Base-by-base conservation (phyloP, 2,329 filamentous ascomycete species). In the Rugonectria rugulosa region DNA sequence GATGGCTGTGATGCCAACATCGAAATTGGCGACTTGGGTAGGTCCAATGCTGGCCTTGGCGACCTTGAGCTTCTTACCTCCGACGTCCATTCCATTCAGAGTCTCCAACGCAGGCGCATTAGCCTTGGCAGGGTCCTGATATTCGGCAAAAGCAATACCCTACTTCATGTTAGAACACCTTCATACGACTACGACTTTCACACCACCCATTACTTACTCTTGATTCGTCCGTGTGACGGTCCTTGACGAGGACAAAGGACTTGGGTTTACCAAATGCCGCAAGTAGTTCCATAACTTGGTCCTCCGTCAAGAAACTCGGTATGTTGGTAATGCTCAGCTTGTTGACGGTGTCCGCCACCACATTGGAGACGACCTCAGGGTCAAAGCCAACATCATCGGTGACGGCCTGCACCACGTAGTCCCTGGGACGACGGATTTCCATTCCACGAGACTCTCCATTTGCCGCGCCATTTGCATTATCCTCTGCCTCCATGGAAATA, bases 71-170 rank as follows among this genome's bases (percentile, higher is more conserved):
- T 88, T 86, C 67, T 89, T 89, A 59, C 96, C 93, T 34, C 91
- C 93, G 12, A 99, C 86, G 62, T 95, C 91, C 88, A 99, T 97
- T 27, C 90, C 91, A 68, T 98, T 94, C 24, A 99, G 79, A 10
- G 91, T 92, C 64, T 97, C 91, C 12, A 98, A 88, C 11, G 95
- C 95, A 56, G 94, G 88, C 54, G 90, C 88, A 20, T 95, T 97
- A 32, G 85, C 83, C 15, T 63, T 56, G 8, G 82, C 72, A 7
- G 91, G 83, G 59, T 98, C 92, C 49, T 85, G 81, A 67, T 97
- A 99, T 75, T 99, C 96, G 76, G 92, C 96, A 79, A 99, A 99
- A 1, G 94, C 94, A 67, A 99, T 92, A 26, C 95, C 95, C 89
- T 97, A 63, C 26, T 17, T 43, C 21, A 24, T 46, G 61, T 77